These are phyloP conservation scores for Talaromyces nanjingensis DNA, from an alignment of 495 filamentous ascomycete genomes.

Conservation along the genomic window DNA sequence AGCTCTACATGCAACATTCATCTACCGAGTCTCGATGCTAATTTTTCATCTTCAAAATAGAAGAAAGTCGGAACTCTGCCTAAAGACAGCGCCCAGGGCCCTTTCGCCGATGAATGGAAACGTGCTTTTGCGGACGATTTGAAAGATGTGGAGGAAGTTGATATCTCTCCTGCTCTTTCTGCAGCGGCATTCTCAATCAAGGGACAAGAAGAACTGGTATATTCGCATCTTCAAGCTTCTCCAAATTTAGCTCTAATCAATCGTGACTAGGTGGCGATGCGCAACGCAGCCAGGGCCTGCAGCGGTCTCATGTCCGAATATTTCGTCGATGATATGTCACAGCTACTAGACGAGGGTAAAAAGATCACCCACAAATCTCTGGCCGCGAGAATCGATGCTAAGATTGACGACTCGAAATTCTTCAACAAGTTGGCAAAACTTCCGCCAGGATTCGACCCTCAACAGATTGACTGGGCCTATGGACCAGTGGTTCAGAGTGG, in stretches of 20 bases:
- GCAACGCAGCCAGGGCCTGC: slow-evolving; percentile 86
- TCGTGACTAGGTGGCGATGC: slow-evolving; percentile 64
- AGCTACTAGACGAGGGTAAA: slow-evolving; percentile 88
- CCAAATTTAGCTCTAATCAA: slow-evolving; percentile 1
- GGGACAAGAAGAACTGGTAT: slow-evolving; percentile 82
- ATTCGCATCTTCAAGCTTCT: not conserved
- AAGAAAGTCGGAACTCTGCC: slow-evolving; percentile 82
- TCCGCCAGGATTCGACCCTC: slow-evolving; percentile 78
- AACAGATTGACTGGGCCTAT: slow-evolving; percentile 88
- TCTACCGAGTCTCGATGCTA: slow-evolving; percentile 18
- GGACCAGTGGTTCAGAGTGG: slow-evolving; percentile 93
- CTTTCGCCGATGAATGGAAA: slow-evolving; percentile 96
- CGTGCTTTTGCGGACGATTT: slow-evolving; percentile 65
- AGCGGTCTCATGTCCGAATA: slow-evolving; percentile 88
- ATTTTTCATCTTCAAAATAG: slow-evolving; percentile 28
- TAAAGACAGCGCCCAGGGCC: slow-evolving; percentile 77
- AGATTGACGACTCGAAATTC: slow-evolving; percentile 88
- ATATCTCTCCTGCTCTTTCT: slow-evolving; percentile 76
- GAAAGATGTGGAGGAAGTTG: slow-evolving; percentile 82
- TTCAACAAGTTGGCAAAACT: slow-evolving; percentile 80
- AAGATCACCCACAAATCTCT: slow-evolving; percentile 87
- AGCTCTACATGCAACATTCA: not conserved
- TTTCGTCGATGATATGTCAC: slow-evolving; percentile 96
- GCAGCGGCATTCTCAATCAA: slow-evolving; percentile 84
- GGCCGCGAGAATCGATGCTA: slow-evolving; percentile 74